phyloP scores from a whole-genome alignment of 257 asterid species.

The Capsicum baccatum region DNA sequence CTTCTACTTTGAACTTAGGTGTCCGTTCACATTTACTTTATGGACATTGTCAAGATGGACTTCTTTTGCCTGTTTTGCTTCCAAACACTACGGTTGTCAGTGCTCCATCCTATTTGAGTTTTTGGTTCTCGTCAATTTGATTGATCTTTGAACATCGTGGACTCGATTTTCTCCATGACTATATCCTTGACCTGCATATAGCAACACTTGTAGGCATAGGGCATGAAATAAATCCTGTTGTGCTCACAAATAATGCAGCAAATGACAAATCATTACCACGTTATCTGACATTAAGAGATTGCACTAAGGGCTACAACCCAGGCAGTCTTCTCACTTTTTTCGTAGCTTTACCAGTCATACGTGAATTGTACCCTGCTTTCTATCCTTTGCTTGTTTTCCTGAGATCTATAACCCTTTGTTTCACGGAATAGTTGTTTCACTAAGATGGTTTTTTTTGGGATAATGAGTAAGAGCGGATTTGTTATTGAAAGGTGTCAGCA shows the following conservation, averaged over 20 bases:
- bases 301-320: constrained; percentile 9
- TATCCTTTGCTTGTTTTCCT: neutral
- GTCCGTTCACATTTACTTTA: neutral
- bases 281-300: neutral
- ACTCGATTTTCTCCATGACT: neutral
- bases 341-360: neutral
- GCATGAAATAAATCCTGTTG: neutral
- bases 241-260: neutral
- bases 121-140: neutral
- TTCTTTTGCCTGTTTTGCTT: neutral
- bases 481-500: neutral
- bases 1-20: constrained; percentile 16
- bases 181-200: neutral
- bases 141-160: neutral
- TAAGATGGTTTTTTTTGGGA: constrained; percentile 19
- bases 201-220: constrained; percentile 4
- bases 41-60: neutral
- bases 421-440: neutral
- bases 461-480: neutral
- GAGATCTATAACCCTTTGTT: neutral
- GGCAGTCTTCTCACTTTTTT: neutral
- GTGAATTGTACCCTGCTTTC: neutral
- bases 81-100: constrained; percentile 13
- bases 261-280: neutral
- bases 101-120: neutral